Conservation (phyloP, 2,329 filamentous ascomycete species). For the Rugonectria rugulosa region DNA sequence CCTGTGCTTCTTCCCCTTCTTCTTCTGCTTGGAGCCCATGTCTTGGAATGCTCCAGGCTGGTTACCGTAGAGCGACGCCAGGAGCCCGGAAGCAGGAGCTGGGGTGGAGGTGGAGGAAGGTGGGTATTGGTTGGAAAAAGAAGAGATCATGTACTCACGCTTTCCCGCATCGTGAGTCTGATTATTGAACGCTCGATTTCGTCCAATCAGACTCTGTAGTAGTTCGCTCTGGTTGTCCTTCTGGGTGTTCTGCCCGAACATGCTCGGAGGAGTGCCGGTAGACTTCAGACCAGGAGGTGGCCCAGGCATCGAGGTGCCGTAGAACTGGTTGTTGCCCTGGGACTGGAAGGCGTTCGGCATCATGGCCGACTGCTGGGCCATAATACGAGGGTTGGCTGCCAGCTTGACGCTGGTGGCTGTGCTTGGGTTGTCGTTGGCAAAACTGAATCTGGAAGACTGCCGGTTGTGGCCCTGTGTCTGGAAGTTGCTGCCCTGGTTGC, state of each 20-base stretch:
- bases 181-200: slow-evolving; percentile 70
- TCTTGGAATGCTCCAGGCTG: slow-evolving; percentile 89
- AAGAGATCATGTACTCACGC: slow-evolving; percentile 98
- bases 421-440: slow-evolving; percentile 75
- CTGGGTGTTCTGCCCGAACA: slow-evolving; percentile 86
- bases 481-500: slow-evolving; percentile 56
- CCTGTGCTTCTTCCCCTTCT: slow-evolving; percentile 99
- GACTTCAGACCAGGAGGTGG: slow-evolving; percentile 96
- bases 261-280: slow-evolving; percentile 90
- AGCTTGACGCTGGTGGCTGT: slow-evolving; percentile 70
- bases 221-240: slow-evolving; percentile 72
- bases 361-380: slow-evolving; percentile 89
- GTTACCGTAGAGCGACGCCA: slow-evolving; percentile 89
- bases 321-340: slow-evolving; percentile 74
- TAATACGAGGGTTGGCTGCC: slow-evolving; percentile 78
- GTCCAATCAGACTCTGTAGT: slow-evolving; percentile 82
- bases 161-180: slow-evolving; percentile 87
- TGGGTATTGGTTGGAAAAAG: slow-evolving; percentile 87
- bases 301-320: slow-evolving; percentile 84
- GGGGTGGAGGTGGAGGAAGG: slow-evolving; percentile 81
- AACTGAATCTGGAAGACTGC: slow-evolving; percentile 87
- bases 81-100: slow-evolving; percentile 88
- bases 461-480: slow-evolving; percentile 75
- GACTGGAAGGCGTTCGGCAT: slow-evolving; percentile 73
- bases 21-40: slow-evolving; percentile 96